Conservation (phyloP, 768 basidiomycete genomes). For the Hericium alpestre region DNA sequence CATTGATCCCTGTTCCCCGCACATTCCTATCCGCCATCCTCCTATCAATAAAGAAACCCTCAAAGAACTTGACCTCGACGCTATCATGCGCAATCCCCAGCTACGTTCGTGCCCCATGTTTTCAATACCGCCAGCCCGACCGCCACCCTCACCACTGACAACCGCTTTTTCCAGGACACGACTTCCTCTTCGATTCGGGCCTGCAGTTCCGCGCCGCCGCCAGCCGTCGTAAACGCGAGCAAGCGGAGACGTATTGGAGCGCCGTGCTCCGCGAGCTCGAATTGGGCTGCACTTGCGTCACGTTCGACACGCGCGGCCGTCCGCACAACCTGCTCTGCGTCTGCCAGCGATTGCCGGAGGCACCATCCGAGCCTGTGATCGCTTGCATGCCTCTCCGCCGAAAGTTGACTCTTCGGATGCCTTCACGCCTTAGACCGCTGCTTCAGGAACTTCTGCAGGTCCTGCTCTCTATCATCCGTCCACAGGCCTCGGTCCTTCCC, state of each 20-base stretch:
- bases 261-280: conserved; percentile 72
- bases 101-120: conserved; percentile 54
- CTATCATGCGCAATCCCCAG: conserved; percentile 82
- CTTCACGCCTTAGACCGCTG: conserved; percentile 61
- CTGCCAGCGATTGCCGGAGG: conserved; percentile 26
- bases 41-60: conserved; percentile 77
- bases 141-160: conserved; percentile 2
- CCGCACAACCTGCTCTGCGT: conserved; percentile 36
- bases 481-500: conserved; percentile 42
- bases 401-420: conserved; percentile 52
- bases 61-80: conserved; percentile 74
- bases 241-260: conserved; percentile 77
- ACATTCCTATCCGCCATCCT: conserved; percentile 61
- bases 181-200: conserved; percentile 79
- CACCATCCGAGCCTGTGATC: conserved; percentile 31
- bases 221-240: conserved; percentile 61
- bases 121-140: neutral
- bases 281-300: conserved; percentile 74
- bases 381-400: conserved; percentile 23
- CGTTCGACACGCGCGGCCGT: conserved; percentile 52
- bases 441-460: conserved; percentile 57
- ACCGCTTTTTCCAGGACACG: conserved; percentile 49
- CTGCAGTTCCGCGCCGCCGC: conserved; percentile 73
- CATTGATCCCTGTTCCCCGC: conserved; percentile 34
- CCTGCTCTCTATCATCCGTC: conserved; percentile 61